Conservation (phyloP, 2,329 filamentous ascomycete species). For the Decorospora gaudefroyi region DNA sequence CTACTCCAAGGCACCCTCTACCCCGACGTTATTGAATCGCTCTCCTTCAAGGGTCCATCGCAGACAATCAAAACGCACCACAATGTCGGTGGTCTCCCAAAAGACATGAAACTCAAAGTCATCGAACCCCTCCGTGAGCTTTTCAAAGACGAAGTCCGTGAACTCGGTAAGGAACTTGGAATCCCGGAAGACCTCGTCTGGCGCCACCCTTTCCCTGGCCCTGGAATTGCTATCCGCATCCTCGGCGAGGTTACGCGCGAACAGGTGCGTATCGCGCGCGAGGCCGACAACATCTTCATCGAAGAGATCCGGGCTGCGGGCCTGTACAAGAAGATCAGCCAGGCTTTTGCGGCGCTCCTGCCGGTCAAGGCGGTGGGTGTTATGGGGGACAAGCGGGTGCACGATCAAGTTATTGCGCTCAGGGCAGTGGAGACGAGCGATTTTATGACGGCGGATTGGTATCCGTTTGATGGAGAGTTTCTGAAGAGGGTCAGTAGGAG, state of each 20-base stretch:
- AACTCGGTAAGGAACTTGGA: conserved; percentile 69
- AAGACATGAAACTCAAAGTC: conserved; percentile 66
- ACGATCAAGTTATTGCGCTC: conserved; percentile 65
- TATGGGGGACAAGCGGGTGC: conserved; percentile 71
- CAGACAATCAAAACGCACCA: conserved; percentile 76
- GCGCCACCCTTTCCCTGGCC: conserved; percentile 78
- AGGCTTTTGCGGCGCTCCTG: conserved; percentile 71
- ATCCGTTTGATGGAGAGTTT: conserved; percentile 66
- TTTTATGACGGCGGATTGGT: conserved; percentile 77
- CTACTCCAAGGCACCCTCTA: conserved; percentile 88
- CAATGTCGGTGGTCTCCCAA: conserved; percentile 71
- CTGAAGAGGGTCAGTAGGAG: conserved; percentile 67
- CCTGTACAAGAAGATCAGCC: conserved; percentile 71
- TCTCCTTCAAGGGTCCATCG: conserved; percentile 73
- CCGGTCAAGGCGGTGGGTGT: conserved; percentile 69
- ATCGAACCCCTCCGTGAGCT: conserved; percentile 80
- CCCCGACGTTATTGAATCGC: conserved; percentile 71
- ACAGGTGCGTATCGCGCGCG: conserved; percentile 75
- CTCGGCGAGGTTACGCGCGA: conserved; percentile 83
- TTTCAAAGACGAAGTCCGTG: conserved; percentile 82
- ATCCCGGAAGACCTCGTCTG: conserved; percentile 76
- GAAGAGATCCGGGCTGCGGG: conserved; percentile 72
- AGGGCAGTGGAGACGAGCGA: conserved; percentile 67
- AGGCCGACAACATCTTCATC: conserved; percentile 80
- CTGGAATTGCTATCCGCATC: conserved; percentile 76